Percentiles rank a stretch among this genome's conserved stretches.
Conservation (phyloP, 257 asterid genomes). For the Nicotiana tabacum region DNA sequence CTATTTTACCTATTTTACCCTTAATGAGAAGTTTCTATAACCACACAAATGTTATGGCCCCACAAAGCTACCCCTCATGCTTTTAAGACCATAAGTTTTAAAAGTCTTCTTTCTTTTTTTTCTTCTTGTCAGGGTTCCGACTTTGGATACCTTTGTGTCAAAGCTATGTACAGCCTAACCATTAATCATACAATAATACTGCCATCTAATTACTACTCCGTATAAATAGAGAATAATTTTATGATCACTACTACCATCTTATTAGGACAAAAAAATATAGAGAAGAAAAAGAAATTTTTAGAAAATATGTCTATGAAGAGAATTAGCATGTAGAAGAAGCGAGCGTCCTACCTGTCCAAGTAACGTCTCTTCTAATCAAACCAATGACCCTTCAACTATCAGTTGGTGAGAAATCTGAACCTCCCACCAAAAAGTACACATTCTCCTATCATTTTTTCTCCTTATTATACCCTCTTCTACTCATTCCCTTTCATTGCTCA, state of each 20-base stretch:
- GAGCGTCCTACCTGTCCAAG: constrained; percentile 32
- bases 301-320: neutral
- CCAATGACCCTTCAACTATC: constrained; percentile 55
- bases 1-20: too few species aligned
- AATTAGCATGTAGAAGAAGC: constrained; percentile 35
- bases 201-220: neutral
- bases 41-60: too few species aligned
- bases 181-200: neutral
- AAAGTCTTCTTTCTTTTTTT: too few species aligned
- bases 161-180: neutral
- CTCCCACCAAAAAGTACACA: neutral
- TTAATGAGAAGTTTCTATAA: too few species aligned
- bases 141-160: neutral
- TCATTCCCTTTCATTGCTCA: neutral
- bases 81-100: too few species aligned
- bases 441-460: neutral
- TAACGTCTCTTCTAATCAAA: constrained; percentile 67
- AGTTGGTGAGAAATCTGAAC: constrained; percentile 33
- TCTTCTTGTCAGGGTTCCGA: too few species aligned
- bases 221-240: too few species aligned
- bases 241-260: neutral
- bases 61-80: too few species aligned
- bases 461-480: constrained; percentile 11
- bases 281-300: neutral
- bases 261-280: neutral